Percentiles rank a stretch among this genome's conserved stretches.
Evolutionary conservation across 345 rosid species (phyloP).

Genomic region (Salix purpurea): DNA sequence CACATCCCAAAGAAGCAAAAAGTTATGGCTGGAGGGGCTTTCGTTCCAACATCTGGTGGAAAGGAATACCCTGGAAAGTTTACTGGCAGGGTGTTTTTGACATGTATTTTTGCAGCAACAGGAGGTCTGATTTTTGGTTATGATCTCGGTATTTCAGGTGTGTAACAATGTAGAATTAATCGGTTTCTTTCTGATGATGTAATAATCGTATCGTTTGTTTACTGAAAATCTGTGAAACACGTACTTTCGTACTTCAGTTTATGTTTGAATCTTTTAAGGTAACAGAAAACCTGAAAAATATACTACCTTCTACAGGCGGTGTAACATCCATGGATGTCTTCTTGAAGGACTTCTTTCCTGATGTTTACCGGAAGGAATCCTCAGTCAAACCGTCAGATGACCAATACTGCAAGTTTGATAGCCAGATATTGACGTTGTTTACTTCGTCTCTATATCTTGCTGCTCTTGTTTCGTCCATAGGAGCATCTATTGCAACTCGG

Average conservation of each 20-base stretch:
- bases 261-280: too few species aligned
- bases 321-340: slow-evolving; percentile 41
- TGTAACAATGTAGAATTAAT: not conserved
- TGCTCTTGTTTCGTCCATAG: slow-evolving; percentile 25
- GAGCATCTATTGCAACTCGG: slow-evolving; percentile 12
- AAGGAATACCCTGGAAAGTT: slow-evolving; percentile 30
- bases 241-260: not conserved
- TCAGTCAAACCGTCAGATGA: slow-evolving; percentile 21
- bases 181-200: too few species aligned
- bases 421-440: slow-evolving; percentile 32
- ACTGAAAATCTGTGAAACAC: not conserved
- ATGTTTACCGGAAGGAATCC: slow-evolving; percentile 24
- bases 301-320: slow-evolving; percentile 22
- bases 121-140: slow-evolving; percentile 44
- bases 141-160: slow-evolving; percentile 51
- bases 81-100: slow-evolving; percentile 18
- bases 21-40: slow-evolving; percentile 36
- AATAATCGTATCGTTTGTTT: too few species aligned
- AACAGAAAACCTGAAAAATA: not conserved
- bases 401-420: slow-evolving; percentile 37
- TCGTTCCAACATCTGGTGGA: slow-evolving; percentile 5
- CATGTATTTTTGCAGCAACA: slow-evolving; percentile 31
- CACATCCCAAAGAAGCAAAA: not conserved
- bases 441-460: slow-evolving; percentile 41
- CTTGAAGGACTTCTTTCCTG: slow-evolving; percentile 32